Evolutionary conservation across 2,329 filamentous ascomycete species (phyloP), one percentile per base, ranked within the genome.

Genomic region (Fusarium euwallaceae): DNA sequence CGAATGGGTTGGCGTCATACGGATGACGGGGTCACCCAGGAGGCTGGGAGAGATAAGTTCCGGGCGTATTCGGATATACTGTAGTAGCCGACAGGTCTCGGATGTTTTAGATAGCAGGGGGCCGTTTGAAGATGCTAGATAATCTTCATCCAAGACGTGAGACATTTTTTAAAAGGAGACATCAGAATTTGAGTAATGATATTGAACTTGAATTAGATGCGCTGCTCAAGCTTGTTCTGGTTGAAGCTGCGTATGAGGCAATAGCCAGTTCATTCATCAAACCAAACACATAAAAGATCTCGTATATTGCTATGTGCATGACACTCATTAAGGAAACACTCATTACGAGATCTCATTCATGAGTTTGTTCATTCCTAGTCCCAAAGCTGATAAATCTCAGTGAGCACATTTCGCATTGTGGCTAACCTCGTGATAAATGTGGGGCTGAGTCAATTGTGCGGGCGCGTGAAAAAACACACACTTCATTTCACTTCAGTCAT

Each of bases 371-470:
- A 53, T 16, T 16, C 9, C 2, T 9, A 17, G 11, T 53, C 22
- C 29, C 24, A 22, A 4, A 32, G 10, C 48, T n/a, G 10, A 53
- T 53, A 8, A 20, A 14, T 32, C 51, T 55, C 27, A 20, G 27
- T 41, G 56, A 60, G 56, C 24, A 29, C 8, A 27, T 60, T 60
- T 32, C 39, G 17, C 37, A 17, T n/a, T 37, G 16, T 22, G 12
- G n/a, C 8, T 10, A n/a, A 39, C 29, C 20, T n/a, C 22, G 27
- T n/a, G n/a, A 29, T 37, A 27, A 58, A 22, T 43, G 62, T 64
- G 62, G 62, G 62, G 51, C 62, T 59, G 62, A 64, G 62, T 29
- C 34, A 64, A 64, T 58, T 58, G 55, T 58, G 62, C 51, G n/a
- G 61, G 6, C 34, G 43, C 34, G 27, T 20, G 12, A 41, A 55